A percentile compares a stretch with the other conserved stretches of the same genome.
phyloP scores from a whole-genome alignment of 176 grass and related monocot species.

The Carex pumila region DNA sequence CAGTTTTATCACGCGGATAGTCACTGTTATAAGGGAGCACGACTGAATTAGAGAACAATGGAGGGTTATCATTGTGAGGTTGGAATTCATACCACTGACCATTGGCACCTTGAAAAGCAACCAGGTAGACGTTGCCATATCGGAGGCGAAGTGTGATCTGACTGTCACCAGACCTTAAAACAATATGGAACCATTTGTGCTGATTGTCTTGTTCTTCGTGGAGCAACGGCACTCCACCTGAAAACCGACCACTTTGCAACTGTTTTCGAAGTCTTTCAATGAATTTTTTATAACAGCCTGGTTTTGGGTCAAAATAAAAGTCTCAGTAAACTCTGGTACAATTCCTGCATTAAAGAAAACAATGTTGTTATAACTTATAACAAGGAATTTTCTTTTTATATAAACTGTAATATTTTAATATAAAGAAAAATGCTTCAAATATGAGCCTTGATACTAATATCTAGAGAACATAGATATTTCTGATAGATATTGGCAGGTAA shows the following conservation, averaged over 20 bases:
- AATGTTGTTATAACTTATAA: not conserved
- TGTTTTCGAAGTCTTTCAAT: not conserved
- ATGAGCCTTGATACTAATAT: too few relatives aligned
- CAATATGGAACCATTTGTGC: not conserved
- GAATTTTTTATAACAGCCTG: conserved; percentile 2
- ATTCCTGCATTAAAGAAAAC: not conserved
- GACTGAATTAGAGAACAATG: not conserved
- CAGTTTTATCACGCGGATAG: not conserved
- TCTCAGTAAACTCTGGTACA: not conserved
- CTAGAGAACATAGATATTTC: too few relatives aligned
- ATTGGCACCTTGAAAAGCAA: conserved; percentile 1
- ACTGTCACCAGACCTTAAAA: not conserved
- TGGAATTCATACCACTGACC: not conserved
- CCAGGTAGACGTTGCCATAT: not conserved
- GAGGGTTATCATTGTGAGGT: too few relatives aligned
- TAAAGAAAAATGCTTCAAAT: too few relatives aligned
- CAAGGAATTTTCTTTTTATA: not conserved
- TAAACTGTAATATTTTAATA: not conserved
- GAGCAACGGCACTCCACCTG: not conserved
- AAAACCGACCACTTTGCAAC: not conserved
- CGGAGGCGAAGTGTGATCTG: conserved; percentile 12
- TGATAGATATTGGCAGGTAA: too few relatives aligned
- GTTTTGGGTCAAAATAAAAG: not conserved
- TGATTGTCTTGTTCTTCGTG: not conserved
- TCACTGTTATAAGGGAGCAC: not conserved